Percentiles rank a stretch among this genome's conserved stretches.
phyloP scores from a whole-genome alignment of 192 early-diverging fungal genomes.

The Coemansia sp. region DNA sequence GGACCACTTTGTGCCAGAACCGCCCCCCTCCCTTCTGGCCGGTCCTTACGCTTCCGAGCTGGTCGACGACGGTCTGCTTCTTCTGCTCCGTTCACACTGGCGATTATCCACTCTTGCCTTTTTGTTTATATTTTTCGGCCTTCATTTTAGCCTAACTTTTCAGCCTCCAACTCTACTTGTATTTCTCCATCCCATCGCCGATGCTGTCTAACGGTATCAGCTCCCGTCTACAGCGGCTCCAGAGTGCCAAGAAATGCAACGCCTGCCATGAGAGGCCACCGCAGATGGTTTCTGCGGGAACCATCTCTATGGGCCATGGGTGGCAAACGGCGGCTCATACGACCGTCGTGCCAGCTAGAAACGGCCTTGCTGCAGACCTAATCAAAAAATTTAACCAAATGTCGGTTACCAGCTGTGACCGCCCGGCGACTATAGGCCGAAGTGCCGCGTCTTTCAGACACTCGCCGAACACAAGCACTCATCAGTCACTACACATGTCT shows the following conservation, averaged over 20 bases:
- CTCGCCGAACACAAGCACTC: not conserved
- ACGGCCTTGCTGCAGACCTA: slow-evolving; percentile 43
- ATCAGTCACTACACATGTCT: not conserved
- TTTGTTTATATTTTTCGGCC: slow-evolving; percentile 1
- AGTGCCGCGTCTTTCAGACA: not conserved
- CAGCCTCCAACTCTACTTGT: not conserved
- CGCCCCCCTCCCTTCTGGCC: slow-evolving; percentile 1
- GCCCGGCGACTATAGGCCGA: slow-evolving; percentile 10
- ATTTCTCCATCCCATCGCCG: not conserved
- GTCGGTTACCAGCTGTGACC: slow-evolving; percentile 2
- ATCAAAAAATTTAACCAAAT: slow-evolving; percentile 53
- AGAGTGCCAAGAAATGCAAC: slow-evolving; percentile 12
- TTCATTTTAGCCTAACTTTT: slow-evolving; percentile 1
- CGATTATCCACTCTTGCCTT: not conserved
- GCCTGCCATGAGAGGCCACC: slow-evolving; percentile 3
- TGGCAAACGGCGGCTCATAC: slow-evolving; percentile 11
- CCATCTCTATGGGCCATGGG: slow-evolving; percentile 1
- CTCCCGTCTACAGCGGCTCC: slow-evolving; percentile 42
- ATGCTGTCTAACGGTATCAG: slow-evolving; percentile 41
- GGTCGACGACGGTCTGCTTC: not conserved
- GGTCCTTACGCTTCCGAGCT: slow-evolving; percentile 1
- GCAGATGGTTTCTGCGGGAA: not conserved
- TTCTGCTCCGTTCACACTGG: slow-evolving; percentile 4
- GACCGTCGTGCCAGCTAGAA: slow-evolving; percentile 16
- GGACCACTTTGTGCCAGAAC: not conserved